phyloP scores from a whole-genome alignment of 106 monocot genomes.

The Apostasia ramifera region DNA sequence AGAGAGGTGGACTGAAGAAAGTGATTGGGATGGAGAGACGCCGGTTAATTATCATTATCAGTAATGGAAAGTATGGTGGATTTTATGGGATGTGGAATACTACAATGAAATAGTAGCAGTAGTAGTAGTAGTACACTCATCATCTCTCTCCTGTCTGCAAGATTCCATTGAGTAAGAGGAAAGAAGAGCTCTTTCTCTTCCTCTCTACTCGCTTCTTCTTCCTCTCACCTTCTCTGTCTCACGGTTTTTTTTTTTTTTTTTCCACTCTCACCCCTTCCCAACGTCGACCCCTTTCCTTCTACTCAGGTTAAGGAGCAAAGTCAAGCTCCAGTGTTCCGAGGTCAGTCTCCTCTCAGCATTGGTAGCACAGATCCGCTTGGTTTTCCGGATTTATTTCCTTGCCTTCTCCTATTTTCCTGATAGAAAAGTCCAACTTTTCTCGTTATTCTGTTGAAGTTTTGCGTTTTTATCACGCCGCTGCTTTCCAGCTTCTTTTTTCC shows the following conservation, averaged over 20 bases:
- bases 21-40: no score
- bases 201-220: no score
- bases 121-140: neutral
- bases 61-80: no score
- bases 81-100: no score
- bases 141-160: neutral
- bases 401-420: neutral
- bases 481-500: neutral
- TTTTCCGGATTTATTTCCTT: neutral
- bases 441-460: neutral
- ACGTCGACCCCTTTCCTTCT: neutral
- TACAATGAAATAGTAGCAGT: no score
- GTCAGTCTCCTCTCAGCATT: slow-evolving; percentile 1
- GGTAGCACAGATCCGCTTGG: slow-evolving; percentile 1
- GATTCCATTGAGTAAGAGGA: slow-evolving; percentile 1
- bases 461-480: neutral
- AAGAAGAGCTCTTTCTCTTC: neutral
- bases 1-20: no score
- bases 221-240: neutral
- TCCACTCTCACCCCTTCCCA: no score
- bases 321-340: neutral
- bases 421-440: neutral
- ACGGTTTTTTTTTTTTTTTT: no score
- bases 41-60: no score
- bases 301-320: slow-evolving; percentile 5